These are phyloP conservation scores for Globisporangium abappressorium DNA, from an alignment of 352 stramenopile genomes.

Conservation along the genomic window DNA sequence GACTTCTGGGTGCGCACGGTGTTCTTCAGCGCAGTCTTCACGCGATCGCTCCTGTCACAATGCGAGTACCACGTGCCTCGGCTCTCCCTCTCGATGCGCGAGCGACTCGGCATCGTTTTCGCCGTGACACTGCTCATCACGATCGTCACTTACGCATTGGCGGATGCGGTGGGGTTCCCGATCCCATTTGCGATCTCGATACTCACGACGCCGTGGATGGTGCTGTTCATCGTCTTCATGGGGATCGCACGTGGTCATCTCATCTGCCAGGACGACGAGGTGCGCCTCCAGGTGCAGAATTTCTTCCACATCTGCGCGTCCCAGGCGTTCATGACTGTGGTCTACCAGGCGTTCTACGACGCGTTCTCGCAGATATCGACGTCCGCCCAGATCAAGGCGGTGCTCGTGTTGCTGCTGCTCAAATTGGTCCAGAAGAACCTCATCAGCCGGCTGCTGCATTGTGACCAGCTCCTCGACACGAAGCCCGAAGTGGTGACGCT, in stretches of 20 bases:
- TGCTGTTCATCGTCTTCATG: constrained; percentile 8
- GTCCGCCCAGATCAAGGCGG: too few relatives aligned
- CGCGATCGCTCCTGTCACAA: neutral
- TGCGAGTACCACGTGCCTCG: neutral
- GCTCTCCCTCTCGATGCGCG: neutral
- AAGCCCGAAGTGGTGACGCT: too few relatives aligned
- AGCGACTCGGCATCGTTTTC: neutral
- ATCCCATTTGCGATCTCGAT: constrained; percentile 31
- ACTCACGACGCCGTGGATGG: neutral
- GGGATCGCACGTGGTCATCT: neutral
- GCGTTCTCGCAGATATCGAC: too few relatives aligned
- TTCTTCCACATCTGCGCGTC: too few relatives aligned
- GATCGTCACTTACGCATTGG: neutral
- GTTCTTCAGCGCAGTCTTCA: neutral
- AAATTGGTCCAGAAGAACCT: too few relatives aligned
- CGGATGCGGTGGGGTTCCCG: constrained; percentile 24
- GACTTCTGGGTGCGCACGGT: constrained; percentile 3
- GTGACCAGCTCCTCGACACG: too few relatives aligned
- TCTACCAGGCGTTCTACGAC: too few relatives aligned
- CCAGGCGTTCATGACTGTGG: too few relatives aligned
- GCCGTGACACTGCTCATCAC: neutral
- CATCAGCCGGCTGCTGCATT: too few relatives aligned
- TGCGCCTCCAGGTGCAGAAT: neutral
- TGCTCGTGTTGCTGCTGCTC: too few relatives aligned
- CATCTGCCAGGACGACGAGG: neutral